Conservation (phyloP, 106 monocot species). For the Allium cepa region DNA sequence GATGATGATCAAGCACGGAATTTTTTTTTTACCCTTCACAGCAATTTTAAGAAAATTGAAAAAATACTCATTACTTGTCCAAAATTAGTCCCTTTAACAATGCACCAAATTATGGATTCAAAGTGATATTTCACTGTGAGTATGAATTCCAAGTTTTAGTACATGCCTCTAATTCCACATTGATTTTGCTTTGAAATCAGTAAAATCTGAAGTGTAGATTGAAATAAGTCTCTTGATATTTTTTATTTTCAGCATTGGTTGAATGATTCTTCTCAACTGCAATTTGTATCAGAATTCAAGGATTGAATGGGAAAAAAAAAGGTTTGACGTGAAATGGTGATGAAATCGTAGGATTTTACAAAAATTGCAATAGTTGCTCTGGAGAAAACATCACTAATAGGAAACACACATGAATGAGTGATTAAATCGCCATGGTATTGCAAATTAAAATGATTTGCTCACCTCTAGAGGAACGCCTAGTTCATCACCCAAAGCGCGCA, state of each 20-base stretch:
- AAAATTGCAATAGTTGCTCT: neutral
- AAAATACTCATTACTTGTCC: too few relatives aligned
- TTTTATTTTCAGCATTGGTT: neutral
- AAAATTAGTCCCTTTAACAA: too few relatives aligned
- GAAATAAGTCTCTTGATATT: neutral
- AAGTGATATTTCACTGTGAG: too few relatives aligned
- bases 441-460: neutral
- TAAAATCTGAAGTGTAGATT: too few relatives aligned
- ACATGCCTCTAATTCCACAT: too few relatives aligned
- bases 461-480: constrained; percentile 82
- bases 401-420: neutral
- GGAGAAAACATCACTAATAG: neutral
- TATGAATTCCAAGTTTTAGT: too few relatives aligned
- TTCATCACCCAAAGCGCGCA: constrained; percentile 66
- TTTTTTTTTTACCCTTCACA: too few relatives aligned
- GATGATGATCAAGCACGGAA: too few relatives aligned
- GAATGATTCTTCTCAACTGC: neutral
- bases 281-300: neutral
- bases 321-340: neutral
- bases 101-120: too few relatives aligned
- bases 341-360: neutral
- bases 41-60: too few relatives aligned
- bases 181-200: too few relatives aligned
- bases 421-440: neutral
- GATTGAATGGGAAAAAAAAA: too few relatives aligned